Conservation (phyloP, 2,329 filamentous ascomycete genomes). For the Pyricularia grisea region DNA sequence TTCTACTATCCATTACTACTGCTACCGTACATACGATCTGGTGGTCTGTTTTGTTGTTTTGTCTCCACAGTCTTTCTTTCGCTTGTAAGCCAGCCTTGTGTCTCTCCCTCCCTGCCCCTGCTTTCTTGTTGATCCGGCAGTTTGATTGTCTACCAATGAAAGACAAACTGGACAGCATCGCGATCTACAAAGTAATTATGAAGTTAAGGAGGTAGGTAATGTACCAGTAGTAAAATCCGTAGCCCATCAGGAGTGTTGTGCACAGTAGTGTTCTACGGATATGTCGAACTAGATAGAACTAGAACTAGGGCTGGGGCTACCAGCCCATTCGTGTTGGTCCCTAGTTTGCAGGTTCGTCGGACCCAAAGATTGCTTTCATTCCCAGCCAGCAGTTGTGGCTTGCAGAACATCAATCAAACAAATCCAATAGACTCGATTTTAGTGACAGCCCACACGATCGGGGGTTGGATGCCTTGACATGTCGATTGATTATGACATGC, state of each 20-base stretch:
- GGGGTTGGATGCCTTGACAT: background rate
- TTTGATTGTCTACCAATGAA: background rate
- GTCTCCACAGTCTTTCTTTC: background rate
- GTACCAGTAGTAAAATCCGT: too few species aligned
- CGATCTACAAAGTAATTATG: background rate
- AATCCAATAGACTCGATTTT: background rate
- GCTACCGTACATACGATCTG: background rate
- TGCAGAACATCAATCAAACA: background rate
- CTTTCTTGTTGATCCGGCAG: background rate
- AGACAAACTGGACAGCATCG: background rate
- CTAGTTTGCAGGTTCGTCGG: background rate
- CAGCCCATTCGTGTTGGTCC: background rate
- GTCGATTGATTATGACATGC: background rate
- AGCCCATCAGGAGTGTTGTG: too few species aligned
- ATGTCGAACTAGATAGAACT: background rate
- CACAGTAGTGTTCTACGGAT: too few species aligned
- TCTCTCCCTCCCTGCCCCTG: background rate
- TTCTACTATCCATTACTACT: background rate
- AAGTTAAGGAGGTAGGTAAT: too few species aligned
- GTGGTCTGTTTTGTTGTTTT: background rate
- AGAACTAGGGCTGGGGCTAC: background rate
- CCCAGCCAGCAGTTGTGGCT: background rate
- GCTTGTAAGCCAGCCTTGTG: background rate
- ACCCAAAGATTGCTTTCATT: background rate
- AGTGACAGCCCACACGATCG: background rate